Evolutionary conservation across 108 stramenopile species (phyloP), one percentile per base, ranked within the genome.

Genomic region (Parietichytrium sp.): DNA sequence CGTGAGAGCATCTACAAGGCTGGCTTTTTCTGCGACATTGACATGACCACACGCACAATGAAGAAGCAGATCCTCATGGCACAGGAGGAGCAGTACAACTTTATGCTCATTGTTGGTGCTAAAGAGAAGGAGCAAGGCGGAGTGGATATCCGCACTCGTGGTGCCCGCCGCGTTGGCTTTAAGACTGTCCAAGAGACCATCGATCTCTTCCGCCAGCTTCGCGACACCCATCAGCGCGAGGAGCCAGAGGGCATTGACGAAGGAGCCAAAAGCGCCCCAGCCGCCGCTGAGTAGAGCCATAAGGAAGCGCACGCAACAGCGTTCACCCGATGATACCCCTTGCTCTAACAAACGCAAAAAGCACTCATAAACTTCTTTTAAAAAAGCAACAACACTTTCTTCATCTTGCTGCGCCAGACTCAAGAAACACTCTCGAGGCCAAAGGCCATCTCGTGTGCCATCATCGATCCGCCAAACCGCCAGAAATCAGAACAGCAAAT

Each of bases 51-150:
- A 36, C 88, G 93, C 55, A 98, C 96, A 2, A 93, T 98, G 84
- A 96, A 95, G 82, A 99, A 99, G 93, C 98, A 98, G 90, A 94
- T 99, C 29, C 93, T 95, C 48, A 93, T 95, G 78, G 97, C 96
- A 1, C 95, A 97, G 84, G 78, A 96, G 51, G 94, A 92, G 1
- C 96, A 98, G 84, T 99, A 97, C 85, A 99, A 97, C 90, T 98
- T 95, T 88, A 96, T 97, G 81, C 89, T 98, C 31, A 95, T 97
- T n/a, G 96, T 99, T 26, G 98, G 98, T 31, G 88, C 93, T 79
- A 83, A 83, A 20, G 98, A 99, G 83, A 91, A 93, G 42, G 90
- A 87, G 82, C 92, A 92, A 50, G 92, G 91, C 20, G 89, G 92
- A 36, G 97, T 96, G 42, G 95, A 95, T 83, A 91, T 96, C 29